Evolutionary conservation across 495 filamentous ascomycete species (phyloP).

Genomic region (Physcia stellaris): DNA sequence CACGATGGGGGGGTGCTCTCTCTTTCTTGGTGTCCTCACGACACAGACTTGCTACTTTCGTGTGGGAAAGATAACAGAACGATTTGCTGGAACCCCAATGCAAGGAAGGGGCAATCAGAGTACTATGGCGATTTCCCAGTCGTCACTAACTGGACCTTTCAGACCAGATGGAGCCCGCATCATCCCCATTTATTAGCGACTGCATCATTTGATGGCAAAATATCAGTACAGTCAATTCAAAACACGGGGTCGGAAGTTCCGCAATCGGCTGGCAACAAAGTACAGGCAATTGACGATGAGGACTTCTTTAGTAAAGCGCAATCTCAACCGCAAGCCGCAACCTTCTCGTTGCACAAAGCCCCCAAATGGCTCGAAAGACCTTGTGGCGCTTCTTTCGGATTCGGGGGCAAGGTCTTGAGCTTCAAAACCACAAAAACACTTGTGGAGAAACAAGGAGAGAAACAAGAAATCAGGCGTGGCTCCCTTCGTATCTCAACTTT

Average conservation of each 20-base stretch:
- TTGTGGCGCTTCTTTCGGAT: conserved; percentile 82
- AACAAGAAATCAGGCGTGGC: conserved; percentile 38
- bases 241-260: conserved; percentile 51
- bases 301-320: conserved; percentile 95
- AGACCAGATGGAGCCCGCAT: conserved; percentile 84
- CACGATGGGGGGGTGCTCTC: conserved; percentile 91
- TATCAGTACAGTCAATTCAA: conserved; percentile 82
- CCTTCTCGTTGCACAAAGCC: conserved; percentile 72
- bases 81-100: conserved; percentile 91
- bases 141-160: conserved; percentile 97
- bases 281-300: conserved; percentile 69
- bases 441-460: conserved; percentile 38
- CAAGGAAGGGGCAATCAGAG: too few relatives aligned
- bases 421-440: conserved; percentile 38
- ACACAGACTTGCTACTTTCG: conserved; percentile 80
- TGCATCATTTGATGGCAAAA: conserved; percentile 92
- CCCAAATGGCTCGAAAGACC: conserved; percentile 86
- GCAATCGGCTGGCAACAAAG: conserved; percentile 39
- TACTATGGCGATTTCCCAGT: conserved; percentile 85
- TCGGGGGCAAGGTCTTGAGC: conserved; percentile 82
- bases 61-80: conserved; percentile 95
- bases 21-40: conserved; percentile 89
- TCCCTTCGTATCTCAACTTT: conserved; percentile 75
- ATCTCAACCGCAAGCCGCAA: conserved; percentile 74
- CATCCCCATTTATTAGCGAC: conserved; percentile 87